Percentiles rank a stretch among this genome's conserved stretches.
Conservation (phyloP, 164 flowering plant species). For the Vitis rupestris region DNA sequence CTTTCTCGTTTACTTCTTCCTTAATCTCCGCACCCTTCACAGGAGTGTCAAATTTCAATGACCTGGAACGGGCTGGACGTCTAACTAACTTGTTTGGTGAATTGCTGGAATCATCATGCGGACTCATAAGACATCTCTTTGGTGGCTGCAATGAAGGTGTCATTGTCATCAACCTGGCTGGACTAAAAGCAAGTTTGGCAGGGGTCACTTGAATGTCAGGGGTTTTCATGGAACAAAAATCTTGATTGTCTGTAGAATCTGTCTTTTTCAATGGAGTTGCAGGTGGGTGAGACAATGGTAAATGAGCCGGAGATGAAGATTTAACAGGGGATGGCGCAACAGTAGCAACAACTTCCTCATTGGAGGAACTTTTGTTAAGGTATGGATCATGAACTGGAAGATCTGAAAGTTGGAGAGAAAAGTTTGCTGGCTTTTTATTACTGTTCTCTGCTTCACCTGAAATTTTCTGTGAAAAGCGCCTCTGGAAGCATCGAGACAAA, state of each 20-base stretch:
- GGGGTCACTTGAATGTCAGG: slow-evolving; percentile 31
- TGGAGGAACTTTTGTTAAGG: slow-evolving; percentile 1
- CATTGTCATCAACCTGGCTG: slow-evolving; percentile 46
- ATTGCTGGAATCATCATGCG: slow-evolving; percentile 34
- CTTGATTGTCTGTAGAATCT: slow-evolving; percentile 8
- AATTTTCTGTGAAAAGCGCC: slow-evolving; percentile 35
- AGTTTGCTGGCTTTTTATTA: background rate
- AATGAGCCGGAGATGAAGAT: slow-evolving; percentile 10
- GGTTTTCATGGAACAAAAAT: slow-evolving; percentile 11
- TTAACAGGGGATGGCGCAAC: slow-evolving; percentile 18
- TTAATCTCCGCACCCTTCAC: slow-evolving; percentile 26
- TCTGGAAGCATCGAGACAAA: slow-evolving; percentile 41
- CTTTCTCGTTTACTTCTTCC: slow-evolving; percentile 14
- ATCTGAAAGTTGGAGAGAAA: background rate
- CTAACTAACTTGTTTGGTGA: slow-evolving; percentile 47
- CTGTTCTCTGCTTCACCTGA: slow-evolving; percentile 19
- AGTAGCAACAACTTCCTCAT: slow-evolving; percentile 17
- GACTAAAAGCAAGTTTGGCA: slow-evolving; percentile 41
- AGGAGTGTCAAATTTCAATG: slow-evolving; percentile 65
- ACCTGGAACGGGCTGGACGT: slow-evolving; percentile 39
- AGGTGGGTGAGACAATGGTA: slow-evolving; percentile 7
- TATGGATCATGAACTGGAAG: slow-evolving; percentile 2
- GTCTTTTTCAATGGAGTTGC: slow-evolving; percentile 27
- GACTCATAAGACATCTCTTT: slow-evolving; percentile 55
- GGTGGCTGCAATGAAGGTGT: slow-evolving; percentile 62